Evolutionary conservation across 2,329 filamentous ascomycete species (phyloP).

Genomic region (Colletotrichum spinosum): DNA sequence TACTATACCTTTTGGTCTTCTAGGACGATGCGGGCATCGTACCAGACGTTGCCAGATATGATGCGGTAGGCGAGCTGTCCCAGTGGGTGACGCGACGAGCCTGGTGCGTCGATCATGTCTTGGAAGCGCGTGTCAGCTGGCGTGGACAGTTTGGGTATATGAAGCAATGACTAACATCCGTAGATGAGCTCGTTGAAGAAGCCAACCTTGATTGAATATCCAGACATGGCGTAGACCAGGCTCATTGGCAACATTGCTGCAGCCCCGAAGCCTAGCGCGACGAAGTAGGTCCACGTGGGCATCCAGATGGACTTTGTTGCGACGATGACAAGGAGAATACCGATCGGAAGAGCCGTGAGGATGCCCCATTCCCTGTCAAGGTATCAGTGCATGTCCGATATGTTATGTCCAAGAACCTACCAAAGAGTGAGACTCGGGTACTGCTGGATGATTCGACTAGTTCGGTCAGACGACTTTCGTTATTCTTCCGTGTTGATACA

Average conservation of each 20-base stretch:
- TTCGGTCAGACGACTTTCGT: background rate
- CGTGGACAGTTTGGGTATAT: too few species aligned
- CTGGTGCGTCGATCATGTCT: constrained; percentile 33
- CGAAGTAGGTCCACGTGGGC: constrained; percentile 69
- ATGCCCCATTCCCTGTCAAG: constrained; percentile 37
- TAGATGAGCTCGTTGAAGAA: constrained; percentile 71
- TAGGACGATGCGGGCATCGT: constrained; percentile 66
- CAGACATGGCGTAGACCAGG: constrained; percentile 71
- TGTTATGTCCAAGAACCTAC: background rate
- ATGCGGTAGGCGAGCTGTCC: constrained; percentile 69
- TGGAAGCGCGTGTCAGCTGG: background rate
- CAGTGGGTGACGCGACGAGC: constrained; percentile 50
- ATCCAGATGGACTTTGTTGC: constrained; percentile 66
- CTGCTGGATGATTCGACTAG: constrained; percentile 61
- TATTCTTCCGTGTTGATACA: background rate
- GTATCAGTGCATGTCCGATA: background rate
- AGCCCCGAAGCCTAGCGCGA: constrained; percentile 66
- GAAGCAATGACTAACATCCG: constrained; percentile 45
- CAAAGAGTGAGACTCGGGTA: constrained; percentile 58
- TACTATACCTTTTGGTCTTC: constrained; percentile 56
- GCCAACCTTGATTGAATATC: constrained; percentile 64
- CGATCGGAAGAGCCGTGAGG: constrained; percentile 37
- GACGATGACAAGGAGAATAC: constrained; percentile 59
- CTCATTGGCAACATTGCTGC: constrained; percentile 67
- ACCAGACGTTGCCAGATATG: constrained; percentile 74